Conservation (phyloP, 1,139 yeast species). For the Taphrina deformans region DNA sequence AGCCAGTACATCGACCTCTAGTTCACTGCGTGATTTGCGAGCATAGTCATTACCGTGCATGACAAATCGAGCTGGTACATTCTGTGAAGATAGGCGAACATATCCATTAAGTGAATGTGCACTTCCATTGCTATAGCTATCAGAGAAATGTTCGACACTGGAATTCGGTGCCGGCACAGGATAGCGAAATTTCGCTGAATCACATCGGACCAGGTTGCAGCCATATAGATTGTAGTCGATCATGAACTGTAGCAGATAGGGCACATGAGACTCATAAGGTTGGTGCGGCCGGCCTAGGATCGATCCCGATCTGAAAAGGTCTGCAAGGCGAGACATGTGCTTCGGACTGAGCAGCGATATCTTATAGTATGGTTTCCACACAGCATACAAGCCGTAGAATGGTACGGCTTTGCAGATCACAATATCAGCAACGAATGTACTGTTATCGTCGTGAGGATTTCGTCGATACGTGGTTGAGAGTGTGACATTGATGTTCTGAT, state of each 20-base stretch:
- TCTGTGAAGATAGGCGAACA: slow-evolving; percentile 13
- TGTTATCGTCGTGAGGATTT: slow-evolving; percentile 42
- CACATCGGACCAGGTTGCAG: slow-evolving; percentile 67
- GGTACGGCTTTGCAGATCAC: slow-evolving; percentile 73
- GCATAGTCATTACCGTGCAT: slow-evolving; percentile 44
- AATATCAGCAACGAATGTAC: slow-evolving; percentile 63
- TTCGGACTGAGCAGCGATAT: slow-evolving; percentile 67
- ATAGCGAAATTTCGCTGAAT: slow-evolving; percentile 37
- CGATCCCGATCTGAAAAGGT: slow-evolving; percentile 57
- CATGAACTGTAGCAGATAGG: slow-evolving; percentile 71
- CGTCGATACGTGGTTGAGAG: slow-evolving; percentile 43
- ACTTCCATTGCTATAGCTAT: slow-evolving; percentile 14
- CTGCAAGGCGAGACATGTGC: slow-evolving; percentile 59
- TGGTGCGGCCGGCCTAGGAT: slow-evolving; percentile 49
- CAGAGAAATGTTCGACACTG: not conserved
- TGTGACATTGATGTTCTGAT: slow-evolving; percentile 43
- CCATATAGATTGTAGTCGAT: slow-evolving; percentile 83
- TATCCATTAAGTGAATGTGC: slow-evolving; percentile 22
- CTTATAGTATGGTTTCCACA: slow-evolving; percentile 64
- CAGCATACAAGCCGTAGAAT: slow-evolving; percentile 77
- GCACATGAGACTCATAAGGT: slow-evolving; percentile 78
- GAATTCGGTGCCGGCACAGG: slow-evolving; percentile 35
- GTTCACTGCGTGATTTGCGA: slow-evolving; percentile 60
- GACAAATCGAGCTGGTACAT: slow-evolving; percentile 32
- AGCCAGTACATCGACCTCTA: slow-evolving; percentile 71